phyloP scores from a whole-genome alignment of 176 grass and related monocot species.

The Carex pumila region DNA sequence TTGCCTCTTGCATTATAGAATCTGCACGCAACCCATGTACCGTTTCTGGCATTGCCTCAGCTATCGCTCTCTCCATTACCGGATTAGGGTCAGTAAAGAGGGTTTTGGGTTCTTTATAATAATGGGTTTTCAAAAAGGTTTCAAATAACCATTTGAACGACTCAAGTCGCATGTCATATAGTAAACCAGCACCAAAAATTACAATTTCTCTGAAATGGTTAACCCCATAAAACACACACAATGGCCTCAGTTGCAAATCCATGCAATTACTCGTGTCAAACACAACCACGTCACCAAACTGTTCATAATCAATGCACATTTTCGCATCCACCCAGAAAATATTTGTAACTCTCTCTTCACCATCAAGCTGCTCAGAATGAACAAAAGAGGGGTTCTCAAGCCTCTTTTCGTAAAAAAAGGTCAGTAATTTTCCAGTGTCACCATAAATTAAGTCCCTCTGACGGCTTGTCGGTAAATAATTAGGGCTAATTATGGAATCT shows the following conservation, averaged over 20 bases:
- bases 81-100: conserved; percentile 18
- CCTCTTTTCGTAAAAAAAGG: conserved; percentile 32
- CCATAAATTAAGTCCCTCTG: conserved; percentile 29
- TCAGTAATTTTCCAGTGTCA: conserved; percentile 35
- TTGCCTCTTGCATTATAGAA: conserved; percentile 20
- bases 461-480: conserved; percentile 28
- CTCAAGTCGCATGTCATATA: conserved; percentile 41
- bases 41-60: conserved; percentile 11
- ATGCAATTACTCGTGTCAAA: conserved; percentile 35
- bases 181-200: conserved; percentile 45
- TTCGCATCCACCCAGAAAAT: conserved; percentile 60
- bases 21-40: conserved; percentile 19
- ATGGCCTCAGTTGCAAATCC: conserved; percentile 27
- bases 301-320: conserved; percentile 41
- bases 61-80: conserved; percentile 20
- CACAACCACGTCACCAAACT: conserved; percentile 54
- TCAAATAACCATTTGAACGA: conserved; percentile 68
- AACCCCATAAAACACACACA: conserved; percentile 51
- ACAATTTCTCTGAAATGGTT: conserved; percentile 49
- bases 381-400: conserved; percentile 37
- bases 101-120: conserved; percentile 17
- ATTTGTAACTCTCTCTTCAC: conserved; percentile 49
- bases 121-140: conserved; percentile 34
- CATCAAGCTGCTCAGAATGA: conserved; percentile 50
- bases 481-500: conserved; percentile 15